These are phyloP conservation scores for Cyanidiococcus yangmingshanensis DNA, from an alignment of 23 red algal species.

Conservation along the genomic window DNA sequence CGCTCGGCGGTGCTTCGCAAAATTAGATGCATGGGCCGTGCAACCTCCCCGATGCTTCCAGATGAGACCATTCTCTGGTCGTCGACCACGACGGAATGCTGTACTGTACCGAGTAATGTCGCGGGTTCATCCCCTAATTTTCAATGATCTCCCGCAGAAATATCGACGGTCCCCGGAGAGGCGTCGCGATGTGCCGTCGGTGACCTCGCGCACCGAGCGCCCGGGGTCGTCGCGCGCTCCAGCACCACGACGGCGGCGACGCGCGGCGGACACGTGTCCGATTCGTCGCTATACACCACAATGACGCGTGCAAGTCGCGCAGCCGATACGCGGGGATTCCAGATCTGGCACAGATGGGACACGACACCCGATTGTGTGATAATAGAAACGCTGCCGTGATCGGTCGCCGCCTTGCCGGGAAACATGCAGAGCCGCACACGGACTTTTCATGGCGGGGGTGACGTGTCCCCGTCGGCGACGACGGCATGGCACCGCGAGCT, in stretches of 20 bases:
- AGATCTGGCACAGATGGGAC: not conserved
- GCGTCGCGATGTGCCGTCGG: no score
- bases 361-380: not conserved
- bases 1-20: no score
- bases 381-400: not conserved
- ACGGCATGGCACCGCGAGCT: not conserved
- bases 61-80: no score
- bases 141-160: no score
- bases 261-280: not conserved
- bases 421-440: not conserved
- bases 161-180: no score
- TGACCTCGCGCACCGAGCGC: no score
- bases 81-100: no score
- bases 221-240: no score
- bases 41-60: no score
- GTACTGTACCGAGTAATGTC: no score
- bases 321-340: not conserved
- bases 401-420: not conserved
- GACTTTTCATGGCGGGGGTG: not conserved
- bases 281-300: not conserved
- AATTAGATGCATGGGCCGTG: no score
- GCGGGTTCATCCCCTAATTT: no score
- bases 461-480: not conserved
- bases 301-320: not conserved
- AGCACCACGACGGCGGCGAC: not conserved